Conservation (phyloP, 108 stramenopile species). For the Skeletonema marinoi region DNA sequence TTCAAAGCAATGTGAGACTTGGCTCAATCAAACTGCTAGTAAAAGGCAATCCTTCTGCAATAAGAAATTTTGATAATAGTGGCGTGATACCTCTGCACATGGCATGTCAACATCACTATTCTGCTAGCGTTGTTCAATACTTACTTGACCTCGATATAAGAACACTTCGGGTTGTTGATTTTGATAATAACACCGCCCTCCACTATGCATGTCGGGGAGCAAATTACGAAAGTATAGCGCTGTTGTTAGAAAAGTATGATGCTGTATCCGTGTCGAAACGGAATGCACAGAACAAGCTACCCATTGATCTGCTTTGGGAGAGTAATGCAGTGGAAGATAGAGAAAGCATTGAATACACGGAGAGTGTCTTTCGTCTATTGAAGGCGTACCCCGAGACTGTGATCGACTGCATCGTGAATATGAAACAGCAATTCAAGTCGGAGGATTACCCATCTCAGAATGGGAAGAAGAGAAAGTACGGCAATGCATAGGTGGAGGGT, state of each 20-base stretch:
- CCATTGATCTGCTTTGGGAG: conserved; percentile 2
- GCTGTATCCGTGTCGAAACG: neutral
- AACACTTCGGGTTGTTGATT: neutral
- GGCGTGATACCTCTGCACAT: neutral
- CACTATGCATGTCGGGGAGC: conserved; percentile 5
- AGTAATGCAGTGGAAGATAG: neutral
- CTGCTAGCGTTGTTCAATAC: neutral
- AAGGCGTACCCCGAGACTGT: neutral
- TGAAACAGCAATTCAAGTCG: too few species aligned
- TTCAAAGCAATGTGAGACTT: neutral
- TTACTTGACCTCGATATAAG: neutral
- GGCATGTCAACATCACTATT: neutral
- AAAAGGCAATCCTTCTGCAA: neutral
- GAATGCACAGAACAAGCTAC: conserved; percentile 6
- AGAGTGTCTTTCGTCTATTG: neutral
- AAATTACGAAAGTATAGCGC: neutral
- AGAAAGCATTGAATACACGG: too few species aligned
- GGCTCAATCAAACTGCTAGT: neutral
- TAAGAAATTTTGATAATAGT: neutral
- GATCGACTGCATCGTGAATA: too few species aligned
- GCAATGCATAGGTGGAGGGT: too few species aligned
- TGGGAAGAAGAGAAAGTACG: too few species aligned
- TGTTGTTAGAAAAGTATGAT: neutral
- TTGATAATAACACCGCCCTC: neutral
- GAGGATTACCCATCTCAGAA: too few species aligned